Evolutionary conservation across 106 monocot genomes (phyloP).

Genomic region (Allium sativum): DNA sequence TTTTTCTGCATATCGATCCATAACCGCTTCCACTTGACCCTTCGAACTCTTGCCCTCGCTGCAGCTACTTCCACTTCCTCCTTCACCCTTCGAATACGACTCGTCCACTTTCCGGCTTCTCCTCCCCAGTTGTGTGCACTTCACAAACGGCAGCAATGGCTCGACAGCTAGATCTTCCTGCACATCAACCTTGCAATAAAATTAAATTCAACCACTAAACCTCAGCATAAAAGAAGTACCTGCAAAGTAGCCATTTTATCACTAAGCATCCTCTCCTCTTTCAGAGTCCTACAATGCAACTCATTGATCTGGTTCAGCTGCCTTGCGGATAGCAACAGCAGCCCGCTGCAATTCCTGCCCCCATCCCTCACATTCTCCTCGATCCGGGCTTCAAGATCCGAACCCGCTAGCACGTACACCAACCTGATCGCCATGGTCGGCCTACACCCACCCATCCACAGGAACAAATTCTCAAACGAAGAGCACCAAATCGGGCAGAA

Average conservation of each 20-base stretch:
- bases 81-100: not conserved
- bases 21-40: slow-evolving; percentile 15
- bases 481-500: slow-evolving; percentile 45
- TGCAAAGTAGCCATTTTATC: slow-evolving; percentile 13
- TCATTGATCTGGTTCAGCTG: slow-evolving; percentile 23
- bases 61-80: not conserved
- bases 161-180: slow-evolving; percentile 40
- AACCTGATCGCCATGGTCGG: slow-evolving; percentile 44
- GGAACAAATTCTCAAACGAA: slow-evolving; percentile 34
- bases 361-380: slow-evolving; percentile 10
- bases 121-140: not conserved
- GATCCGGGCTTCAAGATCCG: slow-evolving; percentile 21
- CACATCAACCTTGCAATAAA: not conserved
- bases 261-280: slow-evolving; percentile 23
- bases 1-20: slow-evolving; percentile 9
- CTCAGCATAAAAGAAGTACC: not conserved
- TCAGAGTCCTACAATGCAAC: slow-evolving; percentile 22
- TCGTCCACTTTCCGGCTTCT: not conserved
- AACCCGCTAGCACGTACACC: slow-evolving; percentile 28
- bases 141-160: slow-evolving; percentile 24
- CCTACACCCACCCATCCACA: slow-evolving; percentile 53
- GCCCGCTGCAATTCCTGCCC: not conserved
- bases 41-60: not conserved
- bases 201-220: not conserved
- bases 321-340: slow-evolving; percentile 10